These are phyloP conservation scores for Oryza glumipatula DNA, from an alignment of 176 grass and related monocot species.

Conservation along the genomic window DNA sequence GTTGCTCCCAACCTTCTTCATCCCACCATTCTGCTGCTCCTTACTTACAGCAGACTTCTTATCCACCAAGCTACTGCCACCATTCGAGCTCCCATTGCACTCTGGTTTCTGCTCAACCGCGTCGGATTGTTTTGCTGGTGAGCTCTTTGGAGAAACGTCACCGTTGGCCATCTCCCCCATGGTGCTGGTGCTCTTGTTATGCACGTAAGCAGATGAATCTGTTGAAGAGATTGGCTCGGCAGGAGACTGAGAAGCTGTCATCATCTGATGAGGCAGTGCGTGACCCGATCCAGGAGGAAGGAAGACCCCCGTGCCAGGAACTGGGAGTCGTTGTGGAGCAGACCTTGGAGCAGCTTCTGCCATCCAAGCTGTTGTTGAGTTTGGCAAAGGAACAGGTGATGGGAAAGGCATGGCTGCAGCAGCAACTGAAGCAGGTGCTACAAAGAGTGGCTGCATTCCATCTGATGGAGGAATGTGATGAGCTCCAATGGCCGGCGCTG, in stretches of 20 bases:
- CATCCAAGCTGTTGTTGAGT: slow-evolving; percentile 53
- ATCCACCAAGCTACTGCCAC: neutral
- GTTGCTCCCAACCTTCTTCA: slow-evolving; percentile 42
- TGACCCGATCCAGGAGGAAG: slow-evolving; percentile 68
- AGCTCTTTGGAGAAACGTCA: slow-evolving; percentile 45
- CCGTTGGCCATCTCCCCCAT: slow-evolving; percentile 39
- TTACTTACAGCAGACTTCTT: slow-evolving; percentile 29
- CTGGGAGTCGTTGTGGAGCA: slow-evolving; percentile 46
- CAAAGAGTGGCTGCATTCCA: slow-evolving; percentile 65
- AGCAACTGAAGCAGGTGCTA: slow-evolving; percentile 54
- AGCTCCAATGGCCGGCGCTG: slow-evolving; percentile 41
- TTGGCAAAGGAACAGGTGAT: slow-evolving; percentile 39
- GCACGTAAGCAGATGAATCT: slow-evolving; percentile 21
- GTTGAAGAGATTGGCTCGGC: slow-evolving; percentile 32
- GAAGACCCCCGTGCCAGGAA: slow-evolving; percentile 85
- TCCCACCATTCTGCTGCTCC: slow-evolving; percentile 46
- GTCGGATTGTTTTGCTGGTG: slow-evolving; percentile 26
- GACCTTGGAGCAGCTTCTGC: slow-evolving; percentile 57
- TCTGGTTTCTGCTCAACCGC: slow-evolving; percentile 32
- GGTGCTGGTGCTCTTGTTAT: slow-evolving; percentile 30
- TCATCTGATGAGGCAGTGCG: slow-evolving; percentile 48
- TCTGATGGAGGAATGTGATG: slow-evolving; percentile 45
- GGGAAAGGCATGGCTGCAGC: slow-evolving; percentile 48
- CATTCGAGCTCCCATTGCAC: slow-evolving; percentile 53
- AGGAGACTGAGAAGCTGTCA: slow-evolving; percentile 41